phyloP scores from a whole-genome alignment of 805 yeast genomes.

The Candida endomychidarum region DNA sequence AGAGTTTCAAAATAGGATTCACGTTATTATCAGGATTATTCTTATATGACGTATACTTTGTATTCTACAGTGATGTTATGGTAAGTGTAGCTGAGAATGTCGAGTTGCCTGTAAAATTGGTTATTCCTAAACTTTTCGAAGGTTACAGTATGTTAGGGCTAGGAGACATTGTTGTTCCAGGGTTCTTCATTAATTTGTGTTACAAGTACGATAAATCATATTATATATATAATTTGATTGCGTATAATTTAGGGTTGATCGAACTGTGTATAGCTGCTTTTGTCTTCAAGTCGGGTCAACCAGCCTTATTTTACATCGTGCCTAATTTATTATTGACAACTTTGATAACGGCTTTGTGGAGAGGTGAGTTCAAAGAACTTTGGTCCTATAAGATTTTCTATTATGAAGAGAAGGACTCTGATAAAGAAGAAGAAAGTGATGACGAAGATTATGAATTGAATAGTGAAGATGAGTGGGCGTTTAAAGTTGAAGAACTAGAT shows the following conservation, averaged over 20 bases:
- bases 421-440: constrained; percentile 4
- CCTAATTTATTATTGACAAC: constrained; percentile 44
- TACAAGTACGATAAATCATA: constrained; percentile 51
- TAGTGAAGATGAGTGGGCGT: constrained; percentile 18
- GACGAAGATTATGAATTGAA: constrained; percentile 20
- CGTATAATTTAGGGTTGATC: constrained; percentile 45
- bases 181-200: constrained; percentile 50
- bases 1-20: constrained; percentile 47
- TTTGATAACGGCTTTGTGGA: constrained; percentile 28
- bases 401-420: constrained; percentile 6
- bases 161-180: constrained; percentile 69
- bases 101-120: constrained; percentile 54
- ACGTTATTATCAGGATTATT: constrained; percentile 51
- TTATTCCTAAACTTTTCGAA: constrained; percentile 34
- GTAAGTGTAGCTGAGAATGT: constrained; percentile 55
- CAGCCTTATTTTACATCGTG: constrained; percentile 64
- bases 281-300: constrained; percentile 52
- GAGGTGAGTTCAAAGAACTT: constrained; percentile 42
- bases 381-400: constrained; percentile 37
- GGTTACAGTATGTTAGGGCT: constrained; percentile 51
- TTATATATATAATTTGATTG: constrained; percentile 44
- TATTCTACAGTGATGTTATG: constrained; percentile 63
- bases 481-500: constrained; percentile 19
- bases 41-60: constrained; percentile 65
- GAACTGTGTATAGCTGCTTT: constrained; percentile 27